These are phyloP conservation scores for Boletus huronensis DNA, from an alignment of 768 basidiomycete species.

Conservation along the genomic window DNA sequence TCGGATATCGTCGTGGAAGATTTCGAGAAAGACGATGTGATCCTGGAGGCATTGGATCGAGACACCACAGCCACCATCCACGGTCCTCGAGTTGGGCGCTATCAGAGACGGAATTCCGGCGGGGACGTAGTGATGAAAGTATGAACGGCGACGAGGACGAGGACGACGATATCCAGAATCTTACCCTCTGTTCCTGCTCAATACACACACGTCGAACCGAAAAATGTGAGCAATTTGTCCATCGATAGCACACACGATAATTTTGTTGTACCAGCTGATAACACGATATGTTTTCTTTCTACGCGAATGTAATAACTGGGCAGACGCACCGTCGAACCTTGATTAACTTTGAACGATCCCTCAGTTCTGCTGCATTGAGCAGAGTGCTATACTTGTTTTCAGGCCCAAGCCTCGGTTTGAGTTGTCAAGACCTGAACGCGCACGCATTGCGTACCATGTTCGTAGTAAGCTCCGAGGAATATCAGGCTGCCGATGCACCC, in stretches of 20 bases:
- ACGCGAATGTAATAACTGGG: neutral
- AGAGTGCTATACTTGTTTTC: neutral
- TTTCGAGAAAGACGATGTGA: neutral
- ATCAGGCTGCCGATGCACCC: neutral
- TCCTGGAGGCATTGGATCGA: slow-evolving; percentile 1
- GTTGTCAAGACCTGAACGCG: neutral
- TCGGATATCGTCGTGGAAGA: neutral
- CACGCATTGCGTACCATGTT: neutral
- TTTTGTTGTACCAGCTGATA: neutral
- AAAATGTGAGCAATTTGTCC: neutral
- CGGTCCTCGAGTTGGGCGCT: neutral
- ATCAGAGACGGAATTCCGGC: neutral
- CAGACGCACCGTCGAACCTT: neutral
- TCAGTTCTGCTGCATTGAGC: neutral
- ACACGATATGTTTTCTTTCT: neutral
- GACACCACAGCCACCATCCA: neutral
- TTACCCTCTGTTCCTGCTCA: neutral
- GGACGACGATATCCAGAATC: neutral
- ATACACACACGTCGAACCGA: neutral
- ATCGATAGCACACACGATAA: neutral
- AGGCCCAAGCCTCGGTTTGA: neutral
- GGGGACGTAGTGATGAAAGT: neutral
- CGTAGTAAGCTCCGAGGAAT: neutral
- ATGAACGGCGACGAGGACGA: neutral
- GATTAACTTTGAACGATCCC: neutral